Conservation (phyloP, 1,284 basidiomycete genomes). For the Ustilago vetiveriae region DNA sequence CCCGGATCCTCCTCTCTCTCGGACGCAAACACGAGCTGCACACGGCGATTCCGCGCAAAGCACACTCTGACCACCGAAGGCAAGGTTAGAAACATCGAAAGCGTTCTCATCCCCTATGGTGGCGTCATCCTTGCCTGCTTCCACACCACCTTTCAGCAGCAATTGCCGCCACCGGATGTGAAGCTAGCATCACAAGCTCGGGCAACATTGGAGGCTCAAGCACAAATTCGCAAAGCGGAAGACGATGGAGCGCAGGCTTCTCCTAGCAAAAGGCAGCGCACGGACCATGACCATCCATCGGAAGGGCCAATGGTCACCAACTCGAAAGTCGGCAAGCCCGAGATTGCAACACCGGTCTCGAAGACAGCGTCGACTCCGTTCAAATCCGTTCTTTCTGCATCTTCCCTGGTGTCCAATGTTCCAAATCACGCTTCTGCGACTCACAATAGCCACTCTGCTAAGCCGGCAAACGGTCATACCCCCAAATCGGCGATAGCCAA, state of each 20-base stretch:
- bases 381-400: background rate
- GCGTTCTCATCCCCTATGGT: constrained; percentile 94
- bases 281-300: background rate
- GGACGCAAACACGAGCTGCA: constrained; percentile 89
- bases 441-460: background rate
- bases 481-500: constrained; percentile 19
- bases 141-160: constrained; percentile 66
- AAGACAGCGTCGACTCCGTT: background rate
- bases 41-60: constrained; percentile 84
- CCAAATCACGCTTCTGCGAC: background rate
- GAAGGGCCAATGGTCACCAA: background rate
- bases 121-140: constrained; percentile 70
- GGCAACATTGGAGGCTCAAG: constrained; percentile 14
- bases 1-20: constrained; percentile 68
- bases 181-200: constrained; percentile 27
- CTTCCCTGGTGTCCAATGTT: background rate
- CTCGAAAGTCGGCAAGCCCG: background rate
- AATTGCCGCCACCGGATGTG: constrained; percentile 34
- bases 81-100: constrained; percentile 76
- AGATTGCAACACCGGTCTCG: background rate
- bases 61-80: constrained; percentile 76
- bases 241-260: constrained; percentile 14
- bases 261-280: constrained; percentile 29
- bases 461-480: constrained; percentile 16
- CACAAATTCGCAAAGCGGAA: constrained; percentile 29